Base-by-base conservation (phyloP, 164 flowering plant species). In the Liriodendron chinense region DNA sequence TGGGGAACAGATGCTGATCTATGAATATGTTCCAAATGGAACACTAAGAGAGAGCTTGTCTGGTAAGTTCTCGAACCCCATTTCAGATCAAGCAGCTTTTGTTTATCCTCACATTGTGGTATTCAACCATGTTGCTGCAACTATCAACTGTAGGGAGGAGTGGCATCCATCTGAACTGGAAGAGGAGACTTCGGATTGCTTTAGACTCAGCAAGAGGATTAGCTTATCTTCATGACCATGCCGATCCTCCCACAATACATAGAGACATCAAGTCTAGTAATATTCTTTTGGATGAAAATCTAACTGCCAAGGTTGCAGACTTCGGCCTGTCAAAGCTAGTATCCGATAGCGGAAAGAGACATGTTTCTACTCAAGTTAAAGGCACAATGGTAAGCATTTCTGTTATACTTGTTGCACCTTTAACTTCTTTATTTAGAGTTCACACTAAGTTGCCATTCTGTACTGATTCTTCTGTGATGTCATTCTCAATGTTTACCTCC, bases 1-100 rank as follows among this genome's bases (percentile, higher is more conserved):
- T 82, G 92, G 91, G 80, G 94, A 90, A 68, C 92, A 89, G 74
- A 86, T 90, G 88, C 82, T 90, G 50, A 86, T 90, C 21, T 90
- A 90, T 77, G 94, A 90, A 72, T 87, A 63, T 71, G 82, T 89
- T 83, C 81, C 90, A 47, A 87, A 89, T 78, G 94, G 94, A 72
- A 86, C 91, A 56, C 82, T 90, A 2, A 76, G 89, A 68, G 92
- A 87, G 26, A 78, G 87, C 72, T 80, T 90, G 75, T 78, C 91
- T 23, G 94, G 94, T 90, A 80, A 47, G 83, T 76, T 7, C 34
- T 24, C 18, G 53, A 68, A 57, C 1, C 7, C 8, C 25, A 28
- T 20, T 12, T 74, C 23, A 1, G 9, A 67, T 21, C 53, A 53
- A 56, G 9, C 23, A 3, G 9, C 25, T 20, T 26, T 18, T 18